These are phyloP conservation scores for Cladosporium sp. DNA, from an alignment of 2,329 filamentous ascomycete genomes.

Conservation along the genomic window DNA sequence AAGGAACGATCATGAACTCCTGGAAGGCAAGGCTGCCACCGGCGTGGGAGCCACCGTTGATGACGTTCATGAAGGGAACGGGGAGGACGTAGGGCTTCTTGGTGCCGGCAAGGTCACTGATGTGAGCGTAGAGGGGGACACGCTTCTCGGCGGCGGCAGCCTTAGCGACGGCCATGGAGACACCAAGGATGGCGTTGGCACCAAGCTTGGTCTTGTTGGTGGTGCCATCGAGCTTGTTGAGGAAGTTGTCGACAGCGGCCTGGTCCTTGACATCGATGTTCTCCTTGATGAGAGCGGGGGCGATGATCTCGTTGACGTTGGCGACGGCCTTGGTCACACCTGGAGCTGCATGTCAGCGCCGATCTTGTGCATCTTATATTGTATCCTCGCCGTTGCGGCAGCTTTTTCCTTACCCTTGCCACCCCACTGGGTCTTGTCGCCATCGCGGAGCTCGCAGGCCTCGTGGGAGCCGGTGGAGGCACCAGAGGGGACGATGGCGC, in stretches of 20 bases:
- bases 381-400: constrained; percentile 2
- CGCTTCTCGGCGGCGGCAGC: constrained; percentile 53
- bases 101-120: constrained; percentile 50
- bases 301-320: constrained; percentile 54
- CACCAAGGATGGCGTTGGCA: constrained; percentile 58
- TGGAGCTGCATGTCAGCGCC: constrained; percentile 16
- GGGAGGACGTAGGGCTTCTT: constrained; percentile 54
- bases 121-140: constrained; percentile 55
- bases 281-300: constrained; percentile 51
- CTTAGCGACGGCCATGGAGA: constrained; percentile 57
- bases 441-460: constrained; percentile 52
- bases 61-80: constrained; percentile 56
- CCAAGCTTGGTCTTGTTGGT: constrained; percentile 57
- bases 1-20: constrained; percentile 53
- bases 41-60: constrained; percentile 81
- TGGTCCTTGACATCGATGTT: constrained; percentile 53
- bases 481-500: constrained; percentile 94
- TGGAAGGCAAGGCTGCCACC: constrained; percentile 76
- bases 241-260: constrained; percentile 50
- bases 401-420: constrained; percentile 43
- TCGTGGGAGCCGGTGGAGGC: constrained; percentile 73
- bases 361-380: background rate
- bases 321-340: constrained; percentile 52
- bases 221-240: constrained; percentile 54
- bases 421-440: constrained; percentile 49